Base-by-base conservation (phyloP, 2,329 filamentous ascomycete species). In the Arthrobotrys iridis region DNA sequence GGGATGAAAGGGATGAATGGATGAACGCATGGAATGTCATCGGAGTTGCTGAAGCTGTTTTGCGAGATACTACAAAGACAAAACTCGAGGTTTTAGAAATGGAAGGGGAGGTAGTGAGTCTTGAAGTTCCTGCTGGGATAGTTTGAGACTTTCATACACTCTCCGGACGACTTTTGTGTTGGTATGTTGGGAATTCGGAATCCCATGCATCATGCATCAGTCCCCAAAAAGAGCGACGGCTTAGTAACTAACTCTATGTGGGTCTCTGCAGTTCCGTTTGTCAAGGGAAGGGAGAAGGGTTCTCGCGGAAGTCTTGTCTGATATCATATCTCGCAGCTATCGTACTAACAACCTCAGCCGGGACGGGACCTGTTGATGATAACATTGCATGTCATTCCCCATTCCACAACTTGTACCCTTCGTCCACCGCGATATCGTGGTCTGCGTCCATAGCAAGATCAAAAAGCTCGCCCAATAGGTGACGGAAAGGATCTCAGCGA, bases 121-220 rank as follows among this genome's bases (percentile, higher is more conserved):
- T 74, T 55, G 60, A 67, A 13, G 20, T 46, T n/a, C 43, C 35
- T 2, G 15, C 6, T 13, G 35, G 24, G 15, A 10, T 7, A 24
- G 22, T 15, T 50, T n/a, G 24, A 46, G 35, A 28, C 10, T n/a
- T 13, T n/a, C n/a, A n/a, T n/a, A n/a, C n/a, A n/a, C n/a, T n/a
- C n/a, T n/a, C n/a, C n/a, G 2, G 41, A 22, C 11, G 8, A 30
- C 33, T 59, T 59, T 63, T 74, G 70, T 67, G 70, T 74, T 74
- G 70, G 35, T 40, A 74, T 60, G 68, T 66, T 59, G 58, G 43
- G 28, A 35, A 41, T 63, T 20, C 57, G 11, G 20, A 24, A 30
- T 35, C 33, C 13, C 28, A 33, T 68, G 41, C 43, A 48, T 45
- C 13, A n/a, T n/a, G n/a, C n/a, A n/a, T n/a, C n/a, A n/a, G n/a